phyloP scores from a whole-genome alignment of 768 basidiomycete species.

The Paxillus ammoniavirescens region DNA sequence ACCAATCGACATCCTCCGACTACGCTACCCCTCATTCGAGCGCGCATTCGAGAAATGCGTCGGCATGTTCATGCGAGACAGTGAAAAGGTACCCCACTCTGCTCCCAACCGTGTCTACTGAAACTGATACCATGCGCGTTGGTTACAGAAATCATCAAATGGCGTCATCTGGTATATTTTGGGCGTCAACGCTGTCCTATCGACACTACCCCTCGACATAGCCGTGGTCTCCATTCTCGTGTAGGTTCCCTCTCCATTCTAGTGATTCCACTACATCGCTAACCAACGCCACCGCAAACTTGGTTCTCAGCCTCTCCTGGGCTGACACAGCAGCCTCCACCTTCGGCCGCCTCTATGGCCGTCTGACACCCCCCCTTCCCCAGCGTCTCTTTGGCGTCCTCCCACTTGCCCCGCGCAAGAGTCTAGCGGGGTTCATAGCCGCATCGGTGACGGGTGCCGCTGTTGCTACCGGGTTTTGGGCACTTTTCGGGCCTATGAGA shows the following conservation, averaged over 20 bases:
- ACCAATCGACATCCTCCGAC: slow-evolving; percentile 73
- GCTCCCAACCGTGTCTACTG: not conserved
- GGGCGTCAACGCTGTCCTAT: slow-evolving; percentile 76
- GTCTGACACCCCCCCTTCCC: slow-evolving; percentile 63
- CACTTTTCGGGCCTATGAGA: slow-evolving; percentile 51
- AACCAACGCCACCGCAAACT: not conserved
- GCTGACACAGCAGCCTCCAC: slow-evolving; percentile 94
- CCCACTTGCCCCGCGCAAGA: slow-evolving; percentile 80
- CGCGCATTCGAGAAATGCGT: slow-evolving; percentile 65
- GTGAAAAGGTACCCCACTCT: slow-evolving; percentile 60
- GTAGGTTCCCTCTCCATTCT: slow-evolving; percentile 43
- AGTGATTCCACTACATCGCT: not conserved
- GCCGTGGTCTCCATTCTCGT: slow-evolving; percentile 89
- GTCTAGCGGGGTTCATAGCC: slow-evolving; percentile 79
- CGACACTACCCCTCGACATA: slow-evolving; percentile 78
- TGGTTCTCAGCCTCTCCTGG: slow-evolving; percentile 75
- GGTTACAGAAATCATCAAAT: slow-evolving; percentile 61
- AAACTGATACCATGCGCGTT: not conserved
- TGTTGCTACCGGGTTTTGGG: slow-evolving; percentile 74
- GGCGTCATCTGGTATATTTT: slow-evolving; percentile 90
- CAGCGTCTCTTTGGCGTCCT: slow-evolving; percentile 44
- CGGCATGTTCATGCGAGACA: slow-evolving; percentile 88
- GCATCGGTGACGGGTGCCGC: slow-evolving; percentile 69
- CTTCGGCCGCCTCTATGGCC: slow-evolving; percentile 81
- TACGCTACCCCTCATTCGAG: slow-evolving; percentile 63